phyloP scores from a whole-genome alignment of 768 basidiomycete genomes.

The Melanogaster broomeanus region DNA sequence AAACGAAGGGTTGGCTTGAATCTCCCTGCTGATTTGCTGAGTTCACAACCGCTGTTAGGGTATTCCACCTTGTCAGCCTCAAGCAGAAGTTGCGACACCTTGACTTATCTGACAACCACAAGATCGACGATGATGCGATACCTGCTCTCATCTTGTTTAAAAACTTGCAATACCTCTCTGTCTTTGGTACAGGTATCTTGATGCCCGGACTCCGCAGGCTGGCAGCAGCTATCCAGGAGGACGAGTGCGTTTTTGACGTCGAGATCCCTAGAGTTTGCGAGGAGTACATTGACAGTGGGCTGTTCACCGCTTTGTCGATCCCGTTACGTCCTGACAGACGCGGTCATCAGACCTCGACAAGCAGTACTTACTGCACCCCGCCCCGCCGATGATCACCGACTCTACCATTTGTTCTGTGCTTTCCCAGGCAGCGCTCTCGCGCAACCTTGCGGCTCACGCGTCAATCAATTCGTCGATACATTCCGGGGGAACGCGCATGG shows the following conservation, averaged over 20 bases:
- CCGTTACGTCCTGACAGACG: background rate
- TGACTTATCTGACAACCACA: conserved; percentile 51
- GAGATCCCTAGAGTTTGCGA: conserved; percentile 57
- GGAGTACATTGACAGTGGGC: conserved; percentile 53
- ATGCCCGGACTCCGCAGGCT: conserved; percentile 62
- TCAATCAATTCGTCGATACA: conserved; percentile 45
- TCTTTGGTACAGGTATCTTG: conserved; percentile 53
- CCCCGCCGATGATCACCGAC: conserved; percentile 51
- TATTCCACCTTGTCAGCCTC: conserved; percentile 58
- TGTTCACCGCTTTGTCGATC: background rate
- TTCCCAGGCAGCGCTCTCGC: conserved; percentile 48
- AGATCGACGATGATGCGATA: conserved; percentile 56
- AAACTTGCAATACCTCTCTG: conserved; percentile 50
- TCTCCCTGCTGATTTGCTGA: background rate
- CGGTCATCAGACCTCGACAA: conserved; percentile 41
- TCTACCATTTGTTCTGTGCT: conserved; percentile 43
- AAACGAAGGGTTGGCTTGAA: conserved; percentile 56
- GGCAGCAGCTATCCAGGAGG: conserved; percentile 36
- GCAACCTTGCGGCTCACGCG: conserved; percentile 61
- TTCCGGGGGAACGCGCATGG: conserved; percentile 45
- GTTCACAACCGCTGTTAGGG: conserved; percentile 35
- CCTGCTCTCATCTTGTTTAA: conserved; percentile 52
- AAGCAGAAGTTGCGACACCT: conserved; percentile 55
- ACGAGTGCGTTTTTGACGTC: conserved; percentile 46
- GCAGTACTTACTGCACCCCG: conserved; percentile 48